phyloP scores from a whole-genome alignment of 2,329 filamentous ascomycete genomes.

The Trichophyton equinum region DNA sequence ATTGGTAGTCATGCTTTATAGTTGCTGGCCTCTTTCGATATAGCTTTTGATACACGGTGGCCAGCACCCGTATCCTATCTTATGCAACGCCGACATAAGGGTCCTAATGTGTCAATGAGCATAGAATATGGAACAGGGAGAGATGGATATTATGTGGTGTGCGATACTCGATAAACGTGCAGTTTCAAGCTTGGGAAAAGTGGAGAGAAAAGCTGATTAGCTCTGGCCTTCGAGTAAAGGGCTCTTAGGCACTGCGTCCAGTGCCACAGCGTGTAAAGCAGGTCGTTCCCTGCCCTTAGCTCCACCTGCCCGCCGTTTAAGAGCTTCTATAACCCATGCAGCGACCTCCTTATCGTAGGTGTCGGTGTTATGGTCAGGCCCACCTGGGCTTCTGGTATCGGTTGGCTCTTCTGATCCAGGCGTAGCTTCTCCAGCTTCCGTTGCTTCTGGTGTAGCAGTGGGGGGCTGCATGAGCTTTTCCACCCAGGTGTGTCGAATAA shows the following conservation, averaged over 20 bases:
- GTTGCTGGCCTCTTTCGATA: too few species aligned
- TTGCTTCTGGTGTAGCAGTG: too few species aligned
- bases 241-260: conserved; percentile 53
- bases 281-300: conserved; percentile 52
- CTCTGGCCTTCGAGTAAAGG: conserved; percentile 11
- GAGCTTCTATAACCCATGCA: conserved; percentile 63
- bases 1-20: too few species aligned
- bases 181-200: too few species aligned
- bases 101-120: too few species aligned
- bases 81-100: too few species aligned
- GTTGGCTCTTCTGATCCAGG: conserved; percentile 31
- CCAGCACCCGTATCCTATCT: too few species aligned
- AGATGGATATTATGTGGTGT: not conserved
- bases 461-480: conserved; percentile 61
- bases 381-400: conserved; percentile 47
- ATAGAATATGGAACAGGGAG: not conserved
- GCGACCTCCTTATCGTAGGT: conserved; percentile 72
- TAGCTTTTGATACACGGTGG: too few species aligned
- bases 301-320: conserved; percentile 52
- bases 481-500: conserved; percentile 84
- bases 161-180: not conserved
- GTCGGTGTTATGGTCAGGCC: conserved; percentile 27
- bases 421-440: too few species aligned
- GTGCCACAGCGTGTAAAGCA: conserved; percentile 72
- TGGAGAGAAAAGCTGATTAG: not conserved